Base-by-base conservation (phyloP, 331 rosid species). In the Telfairia occidentalis region DNA sequence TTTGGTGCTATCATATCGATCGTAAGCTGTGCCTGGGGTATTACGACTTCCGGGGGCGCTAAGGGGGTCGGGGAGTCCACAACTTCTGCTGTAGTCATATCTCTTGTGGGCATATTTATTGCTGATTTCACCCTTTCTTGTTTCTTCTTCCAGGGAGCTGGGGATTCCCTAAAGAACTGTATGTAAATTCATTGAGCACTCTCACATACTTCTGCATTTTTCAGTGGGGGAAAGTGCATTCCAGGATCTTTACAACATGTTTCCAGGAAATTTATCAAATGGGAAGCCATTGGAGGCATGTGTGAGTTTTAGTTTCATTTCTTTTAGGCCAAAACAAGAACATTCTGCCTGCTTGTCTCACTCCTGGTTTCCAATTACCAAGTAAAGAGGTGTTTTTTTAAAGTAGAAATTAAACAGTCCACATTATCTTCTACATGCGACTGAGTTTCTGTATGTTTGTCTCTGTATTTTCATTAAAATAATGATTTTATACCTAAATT, bases 11-110 rank as follows among this genome's bases (percentile, higher is more conserved):
- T 95, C 42, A 92, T 95, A 80, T 95, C 97, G 8, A 66, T 95
- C 76, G 97, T 92, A 67, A 95, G 99, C 72, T 95, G 99, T 74
- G 97, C 90, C 1, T 92, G 97, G 97, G 99, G 97, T 61, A 85
- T 95, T 60, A 95, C 99, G 34, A 92, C 99, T 49, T 32, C 84
- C 61, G 97, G 97, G 69, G 99, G 99, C 38, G 99, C 99, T 73
- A 92, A 95, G 84, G 97, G 96, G 52, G 97, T 95, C 4, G 97
- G 97, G 7, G 97, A 95, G 82, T 90, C 99, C 19, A 95, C 98
- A 42, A 95, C 98, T 0, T 91, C 98, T 9, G 97, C 98, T 3
- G 98, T 95, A 61, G 98, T 95, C 53, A 80, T 95, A 74, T 95
- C 98, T 74, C 96, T 95, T 65, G 98, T 95, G 9, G 97, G 98